Conservation (phyloP, 2,329 filamentous ascomycete species). For the Colletotrichum musae region DNA sequence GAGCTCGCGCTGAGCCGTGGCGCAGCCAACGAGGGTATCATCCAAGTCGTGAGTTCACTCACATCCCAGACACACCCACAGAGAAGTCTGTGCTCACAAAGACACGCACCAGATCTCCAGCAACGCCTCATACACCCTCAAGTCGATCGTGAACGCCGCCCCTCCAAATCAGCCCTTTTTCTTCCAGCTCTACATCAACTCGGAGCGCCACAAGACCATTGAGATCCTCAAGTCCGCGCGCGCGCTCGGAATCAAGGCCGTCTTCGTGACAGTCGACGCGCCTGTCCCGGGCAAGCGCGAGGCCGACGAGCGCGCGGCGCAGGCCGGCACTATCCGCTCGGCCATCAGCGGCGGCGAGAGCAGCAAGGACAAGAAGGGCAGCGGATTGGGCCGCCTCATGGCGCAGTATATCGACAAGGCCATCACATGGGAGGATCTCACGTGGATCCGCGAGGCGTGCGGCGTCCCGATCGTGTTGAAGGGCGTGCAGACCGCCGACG, state of each 20-base stretch:
- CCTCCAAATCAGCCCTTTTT: conserved; percentile 60
- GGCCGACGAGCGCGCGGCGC: conserved; percentile 60
- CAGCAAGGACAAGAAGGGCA: conserved; percentile 66
- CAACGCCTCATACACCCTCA: conserved; percentile 64
- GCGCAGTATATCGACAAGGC: conserved; percentile 69
- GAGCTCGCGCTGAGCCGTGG: conserved; percentile 54
- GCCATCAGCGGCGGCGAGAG: conserved; percentile 60
- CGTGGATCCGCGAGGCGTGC: conserved; percentile 68
- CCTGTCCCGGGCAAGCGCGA: conserved; percentile 70
- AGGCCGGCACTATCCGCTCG: conserved; percentile 57
- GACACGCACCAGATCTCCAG: conserved; percentile 57
- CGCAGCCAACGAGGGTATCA: conserved; percentile 61
- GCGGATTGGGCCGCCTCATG: conserved; percentile 60
- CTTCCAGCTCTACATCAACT: conserved; percentile 75
- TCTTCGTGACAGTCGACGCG: conserved; percentile 72
- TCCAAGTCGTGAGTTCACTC: conserved; percentile 59
- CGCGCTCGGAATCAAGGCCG: conserved; percentile 61
- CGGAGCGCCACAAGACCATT: conserved; percentile 65
- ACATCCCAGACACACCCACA: fast-evolving
- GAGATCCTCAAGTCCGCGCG: conserved; percentile 62
- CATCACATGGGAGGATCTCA: conserved; percentile 74
- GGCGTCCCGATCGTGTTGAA: conserved; percentile 75
- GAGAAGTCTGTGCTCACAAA: not conserved
- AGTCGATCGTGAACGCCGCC: conserved; percentile 57
- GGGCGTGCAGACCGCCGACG: conserved; percentile 75